Conservation (phyloP, 2,329 filamentous ascomycete species). For the Eutypella sp. region DNA sequence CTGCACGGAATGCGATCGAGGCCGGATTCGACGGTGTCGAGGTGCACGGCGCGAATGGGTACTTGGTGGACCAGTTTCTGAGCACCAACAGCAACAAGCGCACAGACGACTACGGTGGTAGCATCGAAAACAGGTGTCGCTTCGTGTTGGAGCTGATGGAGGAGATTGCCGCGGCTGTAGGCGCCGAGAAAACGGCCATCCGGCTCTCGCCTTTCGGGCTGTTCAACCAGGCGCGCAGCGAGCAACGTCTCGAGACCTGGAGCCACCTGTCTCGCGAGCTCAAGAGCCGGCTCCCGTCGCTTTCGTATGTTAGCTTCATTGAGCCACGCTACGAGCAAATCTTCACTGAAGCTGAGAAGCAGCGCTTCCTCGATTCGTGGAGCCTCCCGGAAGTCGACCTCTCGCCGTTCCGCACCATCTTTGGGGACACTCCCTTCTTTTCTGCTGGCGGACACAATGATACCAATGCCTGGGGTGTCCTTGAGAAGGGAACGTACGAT, state of each 20-base stretch:
- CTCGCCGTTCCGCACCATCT: conserved; percentile 19
- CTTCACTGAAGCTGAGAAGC: conserved; percentile 26
- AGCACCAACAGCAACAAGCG: conserved; percentile 22
- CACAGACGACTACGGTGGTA: conserved; percentile 27
- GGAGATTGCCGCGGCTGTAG: conserved; percentile 22
- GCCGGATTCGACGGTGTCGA: conserved; percentile 49
- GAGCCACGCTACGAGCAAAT: conserved; percentile 45
- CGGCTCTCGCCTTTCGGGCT: conserved; percentile 35
- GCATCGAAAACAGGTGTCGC: conserved; percentile 23
- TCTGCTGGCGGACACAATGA: conserved; percentile 21
- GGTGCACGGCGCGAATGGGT: conserved; percentile 18
- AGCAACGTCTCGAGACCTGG: conserved; percentile 43
- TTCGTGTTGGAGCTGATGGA: conserved; percentile 28
- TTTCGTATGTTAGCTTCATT: conserved; percentile 45
- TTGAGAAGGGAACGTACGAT: conserved; percentile 23
- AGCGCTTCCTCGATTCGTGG: conserved; percentile 32
- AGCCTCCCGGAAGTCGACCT: conserved; percentile 22
- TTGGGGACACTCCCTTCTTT: conserved; percentile 23
- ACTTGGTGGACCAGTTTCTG: conserved; percentile 17
- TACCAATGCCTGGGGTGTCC: conserved; percentile 21
- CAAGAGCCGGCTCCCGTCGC: conserved; percentile 21
- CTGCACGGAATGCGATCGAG: conserved; percentile 18
- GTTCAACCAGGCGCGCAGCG: conserved; percentile 41
- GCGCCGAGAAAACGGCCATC: conserved; percentile 22
- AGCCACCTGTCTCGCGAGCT: conserved; percentile 38